These are phyloP conservation scores for Begonia fuchsioides DNA, from an alignment of 306 rosid species.

Conservation along the genomic window DNA sequence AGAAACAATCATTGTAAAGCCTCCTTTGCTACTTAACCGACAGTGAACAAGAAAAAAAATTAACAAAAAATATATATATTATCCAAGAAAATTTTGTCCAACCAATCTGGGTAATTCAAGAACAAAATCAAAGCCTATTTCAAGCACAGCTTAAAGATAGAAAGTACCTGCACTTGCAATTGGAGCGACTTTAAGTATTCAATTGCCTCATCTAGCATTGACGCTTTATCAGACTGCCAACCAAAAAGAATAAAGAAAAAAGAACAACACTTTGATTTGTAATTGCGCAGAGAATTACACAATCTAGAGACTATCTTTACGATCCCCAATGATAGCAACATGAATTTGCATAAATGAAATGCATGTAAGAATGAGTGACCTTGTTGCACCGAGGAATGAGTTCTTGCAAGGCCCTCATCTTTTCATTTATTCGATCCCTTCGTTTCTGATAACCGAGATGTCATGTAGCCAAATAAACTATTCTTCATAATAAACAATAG, in stretches of 20 bases:
- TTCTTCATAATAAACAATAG: not conserved
- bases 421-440: constrained; percentile 89
- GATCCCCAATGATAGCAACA: no score
- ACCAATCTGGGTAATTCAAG: no score
- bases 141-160: no score
- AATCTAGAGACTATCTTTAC: no score
- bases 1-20: no score
- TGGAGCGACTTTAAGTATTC: constrained; percentile 82
- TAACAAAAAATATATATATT: no score
- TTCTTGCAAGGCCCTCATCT: constrained; percentile 83
- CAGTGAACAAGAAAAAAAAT: no score
- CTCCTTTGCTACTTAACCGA: no score
- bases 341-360: not conserved
- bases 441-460: constrained; percentile 42
- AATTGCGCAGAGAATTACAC: not conserved
- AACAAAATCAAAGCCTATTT: no score
- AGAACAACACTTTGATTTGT: constrained; percentile 4
- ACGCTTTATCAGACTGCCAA: constrained; percentile 80
- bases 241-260: constrained; percentile 1
- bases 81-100: no score
- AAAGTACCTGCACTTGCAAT: constrained; percentile 67
- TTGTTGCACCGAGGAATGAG: constrained; percentile 86
- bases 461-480: not conserved
- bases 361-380: constrained; percentile 13
- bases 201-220: constrained; percentile 93